Base-by-base conservation (phyloP, 2,329 filamentous ascomycete species). In the Claviceps pazoutovae region DNA sequence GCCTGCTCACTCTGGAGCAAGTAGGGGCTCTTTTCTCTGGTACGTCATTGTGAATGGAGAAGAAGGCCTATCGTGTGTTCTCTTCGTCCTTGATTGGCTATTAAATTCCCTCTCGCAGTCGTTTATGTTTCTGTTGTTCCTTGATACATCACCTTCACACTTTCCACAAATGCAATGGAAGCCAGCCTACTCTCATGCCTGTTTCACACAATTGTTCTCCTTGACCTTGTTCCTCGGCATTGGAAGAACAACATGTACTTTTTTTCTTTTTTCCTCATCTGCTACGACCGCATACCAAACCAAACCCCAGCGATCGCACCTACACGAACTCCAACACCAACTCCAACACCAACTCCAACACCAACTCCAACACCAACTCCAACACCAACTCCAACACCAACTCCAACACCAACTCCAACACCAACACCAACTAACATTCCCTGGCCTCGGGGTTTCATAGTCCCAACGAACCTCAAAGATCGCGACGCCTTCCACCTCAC, bases 401-500 rank as follows among this genome's bases (percentile, higher is more conserved):
- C n/a, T n/a, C n/a, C n/a, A n/a, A n/a, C n/a, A n/a, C n/a, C n/a
- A n/a, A n/a, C n/a, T n/a, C n/a, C n/a, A n/a, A n/a, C n/a, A 19
- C 19, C 19, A 19, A 19, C 19, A 23, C 42, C 42, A n/a, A 49
- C 38, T 49, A 49, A 43, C 26, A 36, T 13, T 3, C 26, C 17
- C 30, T 34, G 9, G 30, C 9, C 30, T 34, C 9, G 30, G 30
- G 9, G 30, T 34, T 11, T 11, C 8, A 11, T 8, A 90, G 90
- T 95, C 11, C 90, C 89, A 13, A 84, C 93, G 56, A 96, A 96
- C 65, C 77, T 95, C 62, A 95, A 95, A 68, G 85, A 91, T 61
- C 74, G 79, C 55, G 91, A 97, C 65, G 80, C 82, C 49, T 98
- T 98, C 76, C 93, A 98, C 67, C 75, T 98, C 61, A 94, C 89